Evolutionary conservation across 2,329 filamentous ascomycete genomes (phyloP).

Genomic region (Huntiella moniliformis): DNA sequence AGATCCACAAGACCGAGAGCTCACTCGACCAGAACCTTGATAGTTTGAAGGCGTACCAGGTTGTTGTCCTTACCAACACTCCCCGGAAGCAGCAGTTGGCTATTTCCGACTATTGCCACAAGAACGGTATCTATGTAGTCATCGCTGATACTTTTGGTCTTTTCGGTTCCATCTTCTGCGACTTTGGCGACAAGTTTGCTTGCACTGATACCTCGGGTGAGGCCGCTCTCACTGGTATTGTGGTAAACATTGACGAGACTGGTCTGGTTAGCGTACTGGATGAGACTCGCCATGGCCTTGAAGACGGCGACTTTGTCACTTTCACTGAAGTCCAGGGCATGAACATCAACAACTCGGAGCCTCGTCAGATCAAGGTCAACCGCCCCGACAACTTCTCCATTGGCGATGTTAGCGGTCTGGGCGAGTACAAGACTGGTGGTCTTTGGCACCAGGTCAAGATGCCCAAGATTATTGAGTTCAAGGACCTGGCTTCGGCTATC

Average conservation of each 20-base stretch:
- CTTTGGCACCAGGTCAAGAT: slow-evolving; percentile 95
- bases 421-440: slow-evolving; percentile 73
- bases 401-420: slow-evolving; percentile 73
- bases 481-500: slow-evolving; percentile 56
- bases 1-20: slow-evolving; percentile 46
- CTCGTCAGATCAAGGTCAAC: slow-evolving; percentile 82
- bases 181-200: slow-evolving; percentile 89
- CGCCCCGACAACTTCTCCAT: slow-evolving; percentile 96
- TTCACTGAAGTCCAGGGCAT: slow-evolving; percentile 88
- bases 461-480: slow-evolving; percentile 85
- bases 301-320: slow-evolving; percentile 91
- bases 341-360: slow-evolving; percentile 73
- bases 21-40: slow-evolving; percentile 56
- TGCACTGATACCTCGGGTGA: slow-evolving; percentile 82
- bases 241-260: slow-evolving; percentile 75
- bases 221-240: slow-evolving; percentile 67
- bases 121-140: slow-evolving; percentile 80
- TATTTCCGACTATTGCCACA: slow-evolving; percentile 85
- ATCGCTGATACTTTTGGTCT: slow-evolving; percentile 80
- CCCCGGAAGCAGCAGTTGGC: slow-evolving; percentile 61
- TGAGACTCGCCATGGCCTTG: slow-evolving; percentile 82
- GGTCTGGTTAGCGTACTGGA: slow-evolving; percentile 85
- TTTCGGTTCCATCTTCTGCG: slow-evolving; percentile 91
- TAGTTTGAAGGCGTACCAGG: slow-evolving; percentile 78
- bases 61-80: slow-evolving; percentile 76